Percentiles rank a stretch among this genome's conserved stretches.
These are phyloP conservation scores for Pleurotus cornucopiae DNA, from an alignment of 768 basidiomycete species.

Conservation along the genomic window DNA sequence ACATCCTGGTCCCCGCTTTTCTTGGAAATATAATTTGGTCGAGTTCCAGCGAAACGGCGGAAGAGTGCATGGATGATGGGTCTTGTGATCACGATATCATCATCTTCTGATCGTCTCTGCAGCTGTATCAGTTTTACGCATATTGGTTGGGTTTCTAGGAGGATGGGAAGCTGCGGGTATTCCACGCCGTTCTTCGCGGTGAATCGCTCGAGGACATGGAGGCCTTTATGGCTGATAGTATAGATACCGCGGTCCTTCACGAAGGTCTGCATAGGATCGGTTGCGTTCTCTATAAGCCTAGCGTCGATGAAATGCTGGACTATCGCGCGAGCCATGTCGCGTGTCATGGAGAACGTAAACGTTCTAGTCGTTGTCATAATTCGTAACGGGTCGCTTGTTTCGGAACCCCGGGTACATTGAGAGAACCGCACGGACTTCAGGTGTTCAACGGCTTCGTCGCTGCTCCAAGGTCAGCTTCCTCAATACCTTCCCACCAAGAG, in stretches of 20 bases:
- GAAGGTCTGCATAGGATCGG: constrained; percentile 45
- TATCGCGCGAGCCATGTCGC: constrained; percentile 6
- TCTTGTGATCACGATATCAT: constrained; percentile 73
- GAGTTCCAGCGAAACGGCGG: constrained; percentile 63
- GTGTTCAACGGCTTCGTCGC: constrained; percentile 4
- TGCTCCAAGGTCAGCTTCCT: background rate
- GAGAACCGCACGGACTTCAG: constrained; percentile 7
- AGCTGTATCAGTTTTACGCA: constrained; percentile 78
- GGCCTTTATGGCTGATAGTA: constrained; percentile 62
- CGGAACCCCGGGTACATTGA: constrained; percentile 6
- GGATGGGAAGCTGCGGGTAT: constrained; percentile 44
- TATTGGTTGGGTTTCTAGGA: constrained; percentile 70
- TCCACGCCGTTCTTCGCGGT: constrained; percentile 48
- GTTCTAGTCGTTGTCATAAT: constrained; percentile 7
- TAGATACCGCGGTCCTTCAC: constrained; percentile 70
- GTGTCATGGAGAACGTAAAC: constrained; percentile 8
- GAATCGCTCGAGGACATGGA: constrained; percentile 69
- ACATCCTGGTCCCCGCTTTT: constrained; percentile 16
- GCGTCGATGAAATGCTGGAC: constrained; percentile 64
- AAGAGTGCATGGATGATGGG: constrained; percentile 69
- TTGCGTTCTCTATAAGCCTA: constrained; percentile 61
- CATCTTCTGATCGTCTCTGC: constrained; percentile 65
- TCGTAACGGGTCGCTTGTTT: constrained; percentile 6
- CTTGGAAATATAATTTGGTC: constrained; percentile 53
- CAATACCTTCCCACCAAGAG: constrained; percentile 11